phyloP scores from a whole-genome alignment of 192 early-diverging fungal genomes.

The Coemansia erecta region DNA sequence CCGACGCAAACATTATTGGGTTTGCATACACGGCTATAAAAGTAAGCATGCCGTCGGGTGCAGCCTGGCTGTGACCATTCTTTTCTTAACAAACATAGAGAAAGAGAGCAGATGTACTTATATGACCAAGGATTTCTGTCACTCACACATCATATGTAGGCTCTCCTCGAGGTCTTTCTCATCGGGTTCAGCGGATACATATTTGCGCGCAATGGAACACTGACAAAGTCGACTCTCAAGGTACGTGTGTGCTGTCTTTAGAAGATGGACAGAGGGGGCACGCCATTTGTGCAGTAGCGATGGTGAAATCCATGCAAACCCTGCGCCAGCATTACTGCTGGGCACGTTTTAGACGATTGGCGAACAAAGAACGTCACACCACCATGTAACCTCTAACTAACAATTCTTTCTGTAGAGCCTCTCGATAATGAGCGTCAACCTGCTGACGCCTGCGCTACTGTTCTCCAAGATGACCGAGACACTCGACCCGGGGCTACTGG shows the following conservation, averaged over 20 bases:
- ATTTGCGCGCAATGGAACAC: constrained; percentile 49
- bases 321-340: too few relatives aligned
- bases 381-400: not conserved
- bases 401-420: constrained; percentile 42
- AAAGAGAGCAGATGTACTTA: not conserved
- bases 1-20: constrained; percentile 25
- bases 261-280: not conserved
- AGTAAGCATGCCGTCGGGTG: constrained; percentile 15
- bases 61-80: not conserved
- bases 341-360: too few relatives aligned
- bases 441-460: constrained; percentile 72
- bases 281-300: not conserved
- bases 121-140: not conserved
- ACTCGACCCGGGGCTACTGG: constrained; percentile 60
- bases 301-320: too few relatives aligned
- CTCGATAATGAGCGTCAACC: constrained; percentile 64
- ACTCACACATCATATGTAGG: constrained; percentile 5
- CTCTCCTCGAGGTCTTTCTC: constrained; percentile 51
- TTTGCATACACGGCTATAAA: constrained; percentile 49
- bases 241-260: constrained; percentile 20
- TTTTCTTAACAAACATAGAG: not conserved
- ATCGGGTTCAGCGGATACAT: constrained; percentile 51
- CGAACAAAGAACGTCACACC: too few relatives aligned
- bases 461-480: constrained; percentile 73
- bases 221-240: constrained; percentile 51